Evolutionary conservation across 2,329 filamentous ascomycete genomes (phyloP).

Genomic region (Drechslerella coelobrocha): DNA sequence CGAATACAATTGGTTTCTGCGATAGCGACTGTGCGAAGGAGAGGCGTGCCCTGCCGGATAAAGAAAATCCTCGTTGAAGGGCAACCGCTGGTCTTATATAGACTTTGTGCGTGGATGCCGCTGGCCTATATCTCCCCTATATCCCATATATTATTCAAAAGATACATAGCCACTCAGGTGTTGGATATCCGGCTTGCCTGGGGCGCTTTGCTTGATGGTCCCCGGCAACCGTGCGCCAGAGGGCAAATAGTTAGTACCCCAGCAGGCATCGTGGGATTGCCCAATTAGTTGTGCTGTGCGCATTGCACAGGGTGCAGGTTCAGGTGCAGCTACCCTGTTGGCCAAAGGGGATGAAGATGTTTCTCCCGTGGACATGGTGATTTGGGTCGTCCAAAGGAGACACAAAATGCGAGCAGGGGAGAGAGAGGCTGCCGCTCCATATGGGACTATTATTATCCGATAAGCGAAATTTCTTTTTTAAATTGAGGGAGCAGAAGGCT

Average conservation of each 20-base stretch:
- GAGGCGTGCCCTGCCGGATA: conserved; percentile 30
- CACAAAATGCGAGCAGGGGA: conserved; percentile 5
- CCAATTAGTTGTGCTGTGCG: conserved; percentile 24
- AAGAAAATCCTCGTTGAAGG: conserved; percentile 10
- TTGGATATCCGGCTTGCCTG: conserved; percentile 11
- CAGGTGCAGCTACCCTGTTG: conserved; percentile 8
- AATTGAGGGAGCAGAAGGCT: conserved; percentile 33
- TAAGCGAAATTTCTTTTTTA: conserved; percentile 51
- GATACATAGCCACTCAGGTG: not conserved
- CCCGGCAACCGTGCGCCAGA: conserved; percentile 30
- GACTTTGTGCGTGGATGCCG: conserved; percentile 14
- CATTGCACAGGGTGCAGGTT: conserved; percentile 13
- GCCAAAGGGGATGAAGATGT: conserved; percentile 24
- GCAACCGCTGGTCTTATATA: conserved; percentile 43
- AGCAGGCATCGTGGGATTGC: conserved; percentile 28
- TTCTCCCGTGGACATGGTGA: conserved; percentile 26
- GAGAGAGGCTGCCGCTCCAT: no score
- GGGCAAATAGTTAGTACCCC: conserved; percentile 2
- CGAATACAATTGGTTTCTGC: not conserved
- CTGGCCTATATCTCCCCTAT: not conserved
- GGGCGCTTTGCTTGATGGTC: conserved; percentile 19
- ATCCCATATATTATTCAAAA: conserved; percentile 3
- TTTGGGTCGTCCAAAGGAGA: conserved; percentile 24
- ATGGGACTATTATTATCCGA: conserved; percentile 44
- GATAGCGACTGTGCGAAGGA: conserved; percentile 33